phyloP scores from a whole-genome alignment of 2,329 filamentous ascomycete species.

The Teratosphaeria destructans region DNA sequence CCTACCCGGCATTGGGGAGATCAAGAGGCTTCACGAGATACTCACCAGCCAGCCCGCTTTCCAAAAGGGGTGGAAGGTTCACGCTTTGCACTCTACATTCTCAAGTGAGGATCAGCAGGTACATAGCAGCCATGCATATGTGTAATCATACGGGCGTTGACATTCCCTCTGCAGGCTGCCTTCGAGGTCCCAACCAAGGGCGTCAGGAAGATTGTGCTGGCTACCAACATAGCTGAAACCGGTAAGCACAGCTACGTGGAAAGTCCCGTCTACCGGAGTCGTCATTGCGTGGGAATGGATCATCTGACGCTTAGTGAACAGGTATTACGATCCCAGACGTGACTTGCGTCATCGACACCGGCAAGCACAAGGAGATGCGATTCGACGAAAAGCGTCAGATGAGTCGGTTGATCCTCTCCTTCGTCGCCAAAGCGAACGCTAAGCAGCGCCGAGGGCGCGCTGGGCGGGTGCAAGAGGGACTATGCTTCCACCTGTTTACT shows the following conservation, averaged over 20 bases:
- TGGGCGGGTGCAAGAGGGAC: constrained; percentile 84
- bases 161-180: constrained; percentile 43
- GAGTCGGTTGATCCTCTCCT: constrained; percentile 82
- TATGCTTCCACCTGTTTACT: constrained; percentile 95
- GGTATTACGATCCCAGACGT: constrained; percentile 98
- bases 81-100: constrained; percentile 87
- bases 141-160: background rate
- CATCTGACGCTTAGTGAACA: background rate
- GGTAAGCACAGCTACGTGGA: background rate
- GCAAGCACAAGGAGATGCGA: constrained; percentile 94
- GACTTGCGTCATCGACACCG: constrained; percentile 91
- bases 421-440: constrained; percentile 89
- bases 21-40: constrained; percentile 61
- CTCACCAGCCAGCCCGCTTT: constrained; percentile 69
- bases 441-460: constrained; percentile 91
- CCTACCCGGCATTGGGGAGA: constrained; percentile 81
- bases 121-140: background rate
- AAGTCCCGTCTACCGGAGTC: background rate
- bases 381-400: constrained; percentile 90
- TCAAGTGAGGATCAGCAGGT: constrained; percentile 87
- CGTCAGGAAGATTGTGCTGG: constrained; percentile 82
- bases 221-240: constrained; percentile 96
- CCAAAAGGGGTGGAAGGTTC: constrained; percentile 67
- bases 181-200: constrained; percentile 78
- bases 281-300: background rate